Conservation (phyloP, 2,329 filamentous ascomycete species). For the Venturia asperata region DNA sequence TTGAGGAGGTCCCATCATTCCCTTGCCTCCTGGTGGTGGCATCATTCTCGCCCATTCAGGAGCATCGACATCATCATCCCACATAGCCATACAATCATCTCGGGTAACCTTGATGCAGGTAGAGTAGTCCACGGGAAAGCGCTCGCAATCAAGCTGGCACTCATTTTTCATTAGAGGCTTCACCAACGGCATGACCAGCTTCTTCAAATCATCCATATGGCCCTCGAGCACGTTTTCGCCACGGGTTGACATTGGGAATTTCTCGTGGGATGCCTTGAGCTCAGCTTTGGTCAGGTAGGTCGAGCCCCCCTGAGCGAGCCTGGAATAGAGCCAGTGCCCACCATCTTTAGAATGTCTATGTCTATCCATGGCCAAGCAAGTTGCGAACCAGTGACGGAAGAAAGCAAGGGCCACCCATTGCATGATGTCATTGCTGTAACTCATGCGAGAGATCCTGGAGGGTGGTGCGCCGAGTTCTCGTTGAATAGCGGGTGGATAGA, state of each 20-base stretch:
- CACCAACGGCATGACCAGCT: conserved; percentile 31
- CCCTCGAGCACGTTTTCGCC: conserved; percentile 37
- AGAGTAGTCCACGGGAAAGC: conserved; percentile 36
- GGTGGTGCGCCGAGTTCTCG: conserved; percentile 25
- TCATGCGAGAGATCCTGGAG: conserved; percentile 32
- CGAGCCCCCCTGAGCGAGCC: conserved; percentile 31
- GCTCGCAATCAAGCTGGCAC: conserved; percentile 34
- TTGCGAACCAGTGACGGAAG: conserved; percentile 42
- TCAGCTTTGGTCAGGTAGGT: conserved; percentile 38
- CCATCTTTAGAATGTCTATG: conserved; percentile 38
- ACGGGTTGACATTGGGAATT: conserved; percentile 40
- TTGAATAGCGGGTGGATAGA: conserved; percentile 28
- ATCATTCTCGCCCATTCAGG: conserved; percentile 4
- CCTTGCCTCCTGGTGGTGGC: background rate
- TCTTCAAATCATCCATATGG: conserved; percentile 37
- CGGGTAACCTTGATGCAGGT: conserved; percentile 39
- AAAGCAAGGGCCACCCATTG: conserved; percentile 45
- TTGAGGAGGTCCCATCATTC: conserved; percentile 1
- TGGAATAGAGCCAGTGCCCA: conserved; percentile 40
- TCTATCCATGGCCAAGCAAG: conserved; percentile 34
- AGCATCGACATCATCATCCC: conserved; percentile 8
- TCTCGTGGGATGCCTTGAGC: conserved; percentile 34
- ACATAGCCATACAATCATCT: conserved; percentile 4
- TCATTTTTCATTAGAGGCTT: conserved; percentile 33
- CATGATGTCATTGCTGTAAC: conserved; percentile 44